These are phyloP conservation scores for Wallacemonas sp. DNA, from an alignment of 208 protist genomes.

Conservation along the genomic window DNA sequence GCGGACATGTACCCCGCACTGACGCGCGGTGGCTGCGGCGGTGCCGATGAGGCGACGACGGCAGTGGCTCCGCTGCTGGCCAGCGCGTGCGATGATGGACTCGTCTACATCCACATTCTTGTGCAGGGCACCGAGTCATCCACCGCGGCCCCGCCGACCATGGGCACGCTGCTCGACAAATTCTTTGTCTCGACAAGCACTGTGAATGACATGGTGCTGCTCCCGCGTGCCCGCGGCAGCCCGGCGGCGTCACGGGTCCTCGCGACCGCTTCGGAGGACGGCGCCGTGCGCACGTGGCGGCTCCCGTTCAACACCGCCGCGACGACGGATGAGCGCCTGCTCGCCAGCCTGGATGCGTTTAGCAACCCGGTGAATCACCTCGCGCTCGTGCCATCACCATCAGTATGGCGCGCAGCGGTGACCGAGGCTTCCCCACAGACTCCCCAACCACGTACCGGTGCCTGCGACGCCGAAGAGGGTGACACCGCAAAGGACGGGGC, in stretches of 20 bases:
- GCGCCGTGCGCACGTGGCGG: conserved; percentile 74
- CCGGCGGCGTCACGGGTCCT: conserved; percentile 20
- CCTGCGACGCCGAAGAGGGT: not conserved
- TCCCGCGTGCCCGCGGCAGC: conserved; percentile 16
- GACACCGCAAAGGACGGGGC: not conserved
- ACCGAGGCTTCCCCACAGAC: not conserved
- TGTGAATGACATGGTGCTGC: conserved; percentile 74
- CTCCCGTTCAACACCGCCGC: conserved; percentile 23
- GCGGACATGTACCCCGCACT: not conserved
- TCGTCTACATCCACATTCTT: conserved; percentile 73
- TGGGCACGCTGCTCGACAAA: conserved; percentile 56
- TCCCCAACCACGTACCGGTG: not conserved
- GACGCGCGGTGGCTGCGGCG: conserved; percentile 1
- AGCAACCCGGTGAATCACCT: conserved; percentile 84
- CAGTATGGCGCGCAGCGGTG: conserved; percentile 13
- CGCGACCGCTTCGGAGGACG: conserved; percentile 76
- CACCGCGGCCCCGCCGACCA: conserved; percentile 1
- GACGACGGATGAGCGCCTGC: conserved; percentile 51
- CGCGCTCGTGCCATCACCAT: conserved; percentile 35
- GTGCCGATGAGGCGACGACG: not conserved
- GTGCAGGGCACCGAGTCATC: not conserved
- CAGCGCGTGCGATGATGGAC: conserved; percentile 82
- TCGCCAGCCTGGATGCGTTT: conserved; percentile 79
- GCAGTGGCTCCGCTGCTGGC: conserved; percentile 23
- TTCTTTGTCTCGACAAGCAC: conserved; percentile 72